phyloP scores from a whole-genome alignment of 2,329 filamentous ascomycete species.

The Orbilia blumenaviensis region DNA sequence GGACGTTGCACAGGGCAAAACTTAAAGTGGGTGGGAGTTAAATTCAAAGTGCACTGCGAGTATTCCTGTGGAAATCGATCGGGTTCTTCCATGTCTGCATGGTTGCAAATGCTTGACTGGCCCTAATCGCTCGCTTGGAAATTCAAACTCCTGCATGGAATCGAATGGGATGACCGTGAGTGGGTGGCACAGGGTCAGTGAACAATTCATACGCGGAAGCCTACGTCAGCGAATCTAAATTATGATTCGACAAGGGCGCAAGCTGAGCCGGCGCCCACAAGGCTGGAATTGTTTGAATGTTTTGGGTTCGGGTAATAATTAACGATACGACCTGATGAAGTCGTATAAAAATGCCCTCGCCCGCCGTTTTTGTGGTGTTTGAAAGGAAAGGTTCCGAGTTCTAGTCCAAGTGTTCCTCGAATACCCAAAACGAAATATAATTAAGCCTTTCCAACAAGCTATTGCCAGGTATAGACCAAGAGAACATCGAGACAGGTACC shows the following conservation, averaged over 20 bases:
- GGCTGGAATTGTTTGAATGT: not conserved
- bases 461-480: too few relatives aligned
- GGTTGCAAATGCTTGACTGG: not conserved
- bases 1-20: not conserved
- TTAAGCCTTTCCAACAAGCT: too few relatives aligned
- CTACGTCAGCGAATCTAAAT: conserved; percentile 11
- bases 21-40: not conserved
- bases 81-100: not conserved
- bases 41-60: too few relatives aligned
- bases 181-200: not conserved
- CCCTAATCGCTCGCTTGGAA: conserved; percentile 34
- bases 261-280: not conserved
- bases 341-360: not conserved
- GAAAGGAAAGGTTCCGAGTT: too few relatives aligned
- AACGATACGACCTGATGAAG: not conserved
- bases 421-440: too few relatives aligned
- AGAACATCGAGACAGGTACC: too few relatives aligned
- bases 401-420: too few relatives aligned
- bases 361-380: not conserved
- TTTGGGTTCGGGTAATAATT: too few relatives aligned
- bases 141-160: conserved; percentile 2
- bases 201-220: not conserved
- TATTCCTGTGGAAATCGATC: not conserved
- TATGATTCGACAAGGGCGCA: too few relatives aligned
- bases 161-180: not conserved